Conservation (phyloP, 176 grass and related monocot species). For the Elaeis guineensis region DNA sequence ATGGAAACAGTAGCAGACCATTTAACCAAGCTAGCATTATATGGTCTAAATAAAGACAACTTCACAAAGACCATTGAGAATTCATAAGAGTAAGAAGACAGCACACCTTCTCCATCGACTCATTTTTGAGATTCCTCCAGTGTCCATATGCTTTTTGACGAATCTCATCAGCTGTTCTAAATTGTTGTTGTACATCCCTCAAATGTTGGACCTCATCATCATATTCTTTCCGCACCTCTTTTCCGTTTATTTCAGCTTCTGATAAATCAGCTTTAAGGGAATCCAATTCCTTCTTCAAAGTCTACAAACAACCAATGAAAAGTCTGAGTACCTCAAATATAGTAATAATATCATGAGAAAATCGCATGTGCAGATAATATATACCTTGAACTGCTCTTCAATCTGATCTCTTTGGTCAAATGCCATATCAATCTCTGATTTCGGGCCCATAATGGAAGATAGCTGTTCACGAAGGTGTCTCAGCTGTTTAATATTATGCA, state of each 20-base stretch:
- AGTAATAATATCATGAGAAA: constrained; percentile 9
- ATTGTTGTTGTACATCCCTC: constrained; percentile 47
- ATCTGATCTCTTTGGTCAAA: constrained; percentile 70
- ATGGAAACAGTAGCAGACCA: too few relatives aligned
- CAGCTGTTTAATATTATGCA: constrained; percentile 88
- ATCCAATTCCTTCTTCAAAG: constrained; percentile 76
- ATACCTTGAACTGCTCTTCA: constrained; percentile 71
- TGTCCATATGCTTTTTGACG: constrained; percentile 61
- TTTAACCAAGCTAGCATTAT: too few relatives aligned
- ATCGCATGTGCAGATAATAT: background rate
- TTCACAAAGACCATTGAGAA: background rate
- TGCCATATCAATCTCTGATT: constrained; percentile 66
- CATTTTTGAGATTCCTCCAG: constrained; percentile 50
- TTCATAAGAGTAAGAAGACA: constrained; percentile 18
- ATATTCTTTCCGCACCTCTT: constrained; percentile 39
- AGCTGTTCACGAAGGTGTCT: constrained; percentile 68
- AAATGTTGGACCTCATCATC: constrained; percentile 37
- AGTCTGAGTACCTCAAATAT: constrained; percentile 14
- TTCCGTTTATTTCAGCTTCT: constrained; percentile 52
- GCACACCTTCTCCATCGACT: constrained; percentile 51
- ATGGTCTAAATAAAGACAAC: too few relatives aligned
- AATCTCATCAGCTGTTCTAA: constrained; percentile 48
- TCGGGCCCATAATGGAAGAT: constrained; percentile 46
- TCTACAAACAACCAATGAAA: constrained; percentile 35
- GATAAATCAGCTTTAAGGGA: constrained; percentile 48